A percentile compares a stretch with the other conserved stretches of the same genome.
Conservation (phyloP, 495 filamentous ascomycete species). For the Trichoderma asperelloides region DNA sequence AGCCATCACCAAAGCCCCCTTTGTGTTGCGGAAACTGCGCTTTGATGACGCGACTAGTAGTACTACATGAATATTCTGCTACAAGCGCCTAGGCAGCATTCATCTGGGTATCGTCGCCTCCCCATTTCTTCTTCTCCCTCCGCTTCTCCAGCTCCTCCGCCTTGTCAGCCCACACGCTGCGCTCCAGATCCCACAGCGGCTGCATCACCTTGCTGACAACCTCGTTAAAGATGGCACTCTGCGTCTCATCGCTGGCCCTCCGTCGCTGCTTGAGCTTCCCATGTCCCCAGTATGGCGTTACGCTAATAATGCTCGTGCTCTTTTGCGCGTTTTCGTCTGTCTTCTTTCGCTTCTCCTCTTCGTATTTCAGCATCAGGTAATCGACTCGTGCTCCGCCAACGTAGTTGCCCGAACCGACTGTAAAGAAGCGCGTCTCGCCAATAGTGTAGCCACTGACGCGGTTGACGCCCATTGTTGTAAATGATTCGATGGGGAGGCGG, state of each 20-base stretch:
- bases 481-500: not conserved
- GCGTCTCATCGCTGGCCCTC: not conserved
- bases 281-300: not conserved
- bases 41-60: too few relatives aligned
- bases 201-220: not conserved
- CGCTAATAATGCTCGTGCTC: not conserved
- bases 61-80: not conserved
- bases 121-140: slow-evolving; percentile 4
- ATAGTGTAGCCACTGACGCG: not conserved
- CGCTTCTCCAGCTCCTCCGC: not conserved
- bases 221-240: not conserved
- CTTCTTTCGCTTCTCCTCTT: not conserved
- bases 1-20: too few relatives aligned
- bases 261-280: not conserved
- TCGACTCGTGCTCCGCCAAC: not conserved
- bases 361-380: not conserved
- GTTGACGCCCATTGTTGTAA: not conserved
- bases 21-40: too few relatives aligned
- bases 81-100: not conserved
- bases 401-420: not conserved
- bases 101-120: not conserved
- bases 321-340: not conserved
- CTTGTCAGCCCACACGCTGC: not conserved
- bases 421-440: slow-evolving; percentile 2
- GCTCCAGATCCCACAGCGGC: slow-evolving; percentile 7